Base-by-base conservation (phyloP, 768 basidiomycete species). In the Ephemerocybe angulata region DNA sequence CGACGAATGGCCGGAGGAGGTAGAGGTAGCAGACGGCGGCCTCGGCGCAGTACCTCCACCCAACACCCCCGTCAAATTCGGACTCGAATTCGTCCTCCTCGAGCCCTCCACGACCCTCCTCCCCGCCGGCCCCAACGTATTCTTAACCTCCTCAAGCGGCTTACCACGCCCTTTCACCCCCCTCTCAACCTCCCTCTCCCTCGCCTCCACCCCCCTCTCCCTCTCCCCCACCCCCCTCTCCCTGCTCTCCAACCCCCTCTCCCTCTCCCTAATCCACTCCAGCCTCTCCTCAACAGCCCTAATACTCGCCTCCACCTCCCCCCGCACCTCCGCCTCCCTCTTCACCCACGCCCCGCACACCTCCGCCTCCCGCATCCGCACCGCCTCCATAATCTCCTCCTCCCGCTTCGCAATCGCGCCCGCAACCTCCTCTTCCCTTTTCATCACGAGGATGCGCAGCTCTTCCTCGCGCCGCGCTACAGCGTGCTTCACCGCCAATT, bases 101-200 rank as follows among this genome's bases (percentile, higher is more conserved):
- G 46, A 28, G 19, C 25, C 30, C 19, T 46, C 44, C 27, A 29
- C 2, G 30, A 19, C 12, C 3, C 12, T 28, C 12, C 28, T 29
- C 13, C 19, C 25, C 24, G 13, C 28, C 46, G 84, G 83, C 22
- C 76, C 77, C 6, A 86, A 75, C 22, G 87, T 66, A 58, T 88
- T 89, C 70, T 86, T 86, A 24, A 90, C 83, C 65, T 90, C 89
- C 62, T 90, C 88, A 3, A 90, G 69, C 4, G 88, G 87, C 7
- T 76, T 78, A 64, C 76, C 77, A 42, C 73, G 81, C 22, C 76
- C 74, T 43, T 72, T 58, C 37, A 22, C 30, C 10, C 21, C 13
- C 22, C 43, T 46, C 22, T 22, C 25, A 22, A 19, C 7, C 7
- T 19, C 48, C 30, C 31, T 50, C 48, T 50, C 31, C 27, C 25